Evolutionary conservation across 768 basidiomycete species (phyloP).

Genomic region (Boletus patriciae): DNA sequence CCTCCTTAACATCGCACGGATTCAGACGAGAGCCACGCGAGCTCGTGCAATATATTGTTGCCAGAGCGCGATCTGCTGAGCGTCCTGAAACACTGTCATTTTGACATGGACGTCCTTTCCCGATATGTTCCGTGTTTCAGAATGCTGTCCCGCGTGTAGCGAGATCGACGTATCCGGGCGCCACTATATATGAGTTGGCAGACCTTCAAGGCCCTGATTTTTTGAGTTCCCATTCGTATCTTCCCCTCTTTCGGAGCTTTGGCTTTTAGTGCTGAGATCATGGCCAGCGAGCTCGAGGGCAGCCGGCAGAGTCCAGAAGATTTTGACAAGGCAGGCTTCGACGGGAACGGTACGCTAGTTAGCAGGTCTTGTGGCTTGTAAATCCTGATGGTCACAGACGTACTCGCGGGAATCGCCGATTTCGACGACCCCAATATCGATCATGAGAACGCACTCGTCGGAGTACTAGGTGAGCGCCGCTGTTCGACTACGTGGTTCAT

Average conservation of each 20-base stretch:
- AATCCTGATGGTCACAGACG: background rate
- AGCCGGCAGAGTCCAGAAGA: conserved; percentile 5
- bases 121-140: background rate
- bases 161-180: background rate
- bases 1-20: background rate
- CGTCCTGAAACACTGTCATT: background rate
- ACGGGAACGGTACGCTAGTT: conserved; percentile 6
- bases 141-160: background rate
- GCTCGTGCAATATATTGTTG: background rate
- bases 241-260: background rate
- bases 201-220: background rate
- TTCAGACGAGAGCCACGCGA: background rate
- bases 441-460: conserved; percentile 12
- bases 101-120: background rate
- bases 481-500: background rate
- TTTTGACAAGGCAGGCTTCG: conserved; percentile 15
- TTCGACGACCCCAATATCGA: conserved; percentile 43
- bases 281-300: conserved; percentile 11
- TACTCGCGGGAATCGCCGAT: conserved; percentile 8
- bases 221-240: background rate
- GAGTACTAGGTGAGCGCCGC: conserved; percentile 16
- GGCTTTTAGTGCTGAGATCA: background rate
- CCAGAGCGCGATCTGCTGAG: background rate
- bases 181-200: background rate
- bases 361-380: background rate